Evolutionary conservation across 2,329 filamentous ascomycete genomes (phyloP).

Genomic region (Alternaria gansuensis): DNA sequence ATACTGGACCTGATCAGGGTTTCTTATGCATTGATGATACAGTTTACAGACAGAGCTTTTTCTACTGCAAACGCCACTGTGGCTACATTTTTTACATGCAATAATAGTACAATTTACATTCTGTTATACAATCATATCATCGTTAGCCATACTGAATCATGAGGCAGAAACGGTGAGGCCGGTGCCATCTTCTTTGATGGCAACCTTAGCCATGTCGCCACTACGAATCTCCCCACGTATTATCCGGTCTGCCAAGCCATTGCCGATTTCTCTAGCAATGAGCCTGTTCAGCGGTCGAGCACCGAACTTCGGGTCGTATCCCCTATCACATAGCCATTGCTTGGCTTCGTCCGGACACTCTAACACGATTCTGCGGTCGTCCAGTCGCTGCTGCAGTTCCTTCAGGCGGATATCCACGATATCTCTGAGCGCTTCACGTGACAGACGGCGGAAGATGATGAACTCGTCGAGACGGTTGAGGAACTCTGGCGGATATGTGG

Average conservation of each 20-base stretch:
- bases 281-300: slow-evolving; percentile 90
- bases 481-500: slow-evolving; percentile 86
- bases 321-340: slow-evolving; percentile 85
- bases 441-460: slow-evolving; percentile 91
- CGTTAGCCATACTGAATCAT: slow-evolving; percentile 26
- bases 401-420: slow-evolving; percentile 92
- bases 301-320: slow-evolving; percentile 91
- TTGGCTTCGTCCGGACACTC: slow-evolving; percentile 75
- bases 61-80: slow-evolving; percentile 20
- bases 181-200: slow-evolving; percentile 64
- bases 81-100: slow-evolving; percentile 29
- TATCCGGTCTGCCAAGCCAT: slow-evolving; percentile 87
- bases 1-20: slow-evolving; percentile 12
- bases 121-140: slow-evolving; percentile 37
- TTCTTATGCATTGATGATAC: slow-evolving; percentile 16
- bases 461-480: slow-evolving; percentile 97
- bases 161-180: slow-evolving; percentile 39
- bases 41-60: slow-evolving; percentile 17
- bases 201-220: slow-evolving; percentile 76
- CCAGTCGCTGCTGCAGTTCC: slow-evolving; percentile 82
- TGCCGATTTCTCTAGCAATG: slow-evolving; percentile 89
- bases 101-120: slow-evolving; percentile 6
- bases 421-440: slow-evolving; percentile 78
- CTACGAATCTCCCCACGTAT: slow-evolving; percentile 82
- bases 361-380: slow-evolving; percentile 84